Evolutionary conservation across 163 green algal genomes (phyloP).

Genomic region (Smithsoniella earleae): DNA sequence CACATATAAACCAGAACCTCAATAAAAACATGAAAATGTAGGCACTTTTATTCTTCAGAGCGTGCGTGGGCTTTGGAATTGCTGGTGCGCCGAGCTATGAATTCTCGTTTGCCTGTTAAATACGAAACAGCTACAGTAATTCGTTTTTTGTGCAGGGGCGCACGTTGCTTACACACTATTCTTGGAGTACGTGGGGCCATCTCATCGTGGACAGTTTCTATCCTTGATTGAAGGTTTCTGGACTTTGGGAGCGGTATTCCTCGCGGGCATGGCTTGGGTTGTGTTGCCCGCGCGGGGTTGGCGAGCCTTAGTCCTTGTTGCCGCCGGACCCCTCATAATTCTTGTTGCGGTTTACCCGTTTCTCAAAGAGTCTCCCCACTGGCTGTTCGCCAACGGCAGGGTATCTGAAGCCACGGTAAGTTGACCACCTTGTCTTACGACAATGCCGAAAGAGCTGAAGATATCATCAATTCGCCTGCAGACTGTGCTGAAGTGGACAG

Average conservation of each 20-base stretch:
- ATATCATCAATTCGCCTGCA: not conserved
- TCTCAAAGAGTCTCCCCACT: conserved; percentile 25
- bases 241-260: not conserved
- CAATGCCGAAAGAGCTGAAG: not conserved
- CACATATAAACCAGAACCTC: no score
- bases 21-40: no score
- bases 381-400: conserved; percentile 7
- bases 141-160: conserved; percentile 19
- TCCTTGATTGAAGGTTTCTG: conserved; percentile 26
- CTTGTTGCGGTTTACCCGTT: conserved; percentile 18
- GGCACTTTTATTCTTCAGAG: conserved; percentile 18
- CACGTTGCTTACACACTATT: conserved; percentile 28
- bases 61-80: conserved; percentile 28
- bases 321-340: not conserved
- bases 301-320: conserved; percentile 11
- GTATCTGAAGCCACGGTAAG: not conserved
- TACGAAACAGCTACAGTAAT: no score
- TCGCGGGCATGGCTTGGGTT: conserved; percentile 17
- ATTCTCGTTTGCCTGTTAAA: no score
- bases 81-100: no score
- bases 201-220: conserved; percentile 16
- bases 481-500: conserved; percentile 18
- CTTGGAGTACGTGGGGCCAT: conserved; percentile 21
- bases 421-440: not conserved
- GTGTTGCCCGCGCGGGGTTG: not conserved